phyloP scores from a whole-genome alignment of 352 stramenopile species.

The Detonula confervacea region DNA sequence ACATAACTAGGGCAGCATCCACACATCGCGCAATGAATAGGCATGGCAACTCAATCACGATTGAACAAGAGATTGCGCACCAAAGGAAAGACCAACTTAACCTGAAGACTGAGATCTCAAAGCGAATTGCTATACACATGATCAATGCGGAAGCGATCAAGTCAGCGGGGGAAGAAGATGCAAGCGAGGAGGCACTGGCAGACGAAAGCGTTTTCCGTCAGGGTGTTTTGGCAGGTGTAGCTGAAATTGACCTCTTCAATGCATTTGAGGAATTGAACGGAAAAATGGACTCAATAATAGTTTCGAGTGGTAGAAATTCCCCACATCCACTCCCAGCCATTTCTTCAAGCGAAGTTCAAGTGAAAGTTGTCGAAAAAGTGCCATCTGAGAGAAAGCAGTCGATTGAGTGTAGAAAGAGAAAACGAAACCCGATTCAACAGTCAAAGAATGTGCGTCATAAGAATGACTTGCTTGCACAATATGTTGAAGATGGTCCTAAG shows the following conservation, averaged over 20 bases:
- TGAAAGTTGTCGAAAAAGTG: too few relatives aligned
- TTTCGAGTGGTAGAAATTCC: not conserved
- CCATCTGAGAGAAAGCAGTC: not conserved
- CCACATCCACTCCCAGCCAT: too few relatives aligned
- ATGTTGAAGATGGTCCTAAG: constrained; percentile 8
- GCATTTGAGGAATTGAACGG: constrained; percentile 2
- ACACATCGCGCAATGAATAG: constrained; percentile 2
- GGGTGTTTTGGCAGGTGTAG: not conserved
- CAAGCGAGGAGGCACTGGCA: not conserved
- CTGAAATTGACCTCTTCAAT: constrained; percentile 14
- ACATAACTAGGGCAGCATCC: constrained; percentile 4
- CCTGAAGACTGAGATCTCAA: not conserved
- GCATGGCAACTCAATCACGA: not conserved
- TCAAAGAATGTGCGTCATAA: not conserved
- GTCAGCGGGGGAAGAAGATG: not conserved
- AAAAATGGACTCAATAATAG: not conserved
- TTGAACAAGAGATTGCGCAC: not conserved
- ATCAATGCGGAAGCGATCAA: constrained; percentile 1
- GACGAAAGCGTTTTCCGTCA: constrained; percentile 7
- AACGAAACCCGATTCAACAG: constrained; percentile 1
- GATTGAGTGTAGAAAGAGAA: not conserved
- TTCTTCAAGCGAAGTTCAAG: too few relatives aligned
- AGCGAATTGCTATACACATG: constrained; percentile 5
- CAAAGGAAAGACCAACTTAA: not conserved
- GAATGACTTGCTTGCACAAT: not conserved